phyloP scores from a whole-genome alignment of 805 yeast genomes.

The Spathaspora girioi region DNA sequence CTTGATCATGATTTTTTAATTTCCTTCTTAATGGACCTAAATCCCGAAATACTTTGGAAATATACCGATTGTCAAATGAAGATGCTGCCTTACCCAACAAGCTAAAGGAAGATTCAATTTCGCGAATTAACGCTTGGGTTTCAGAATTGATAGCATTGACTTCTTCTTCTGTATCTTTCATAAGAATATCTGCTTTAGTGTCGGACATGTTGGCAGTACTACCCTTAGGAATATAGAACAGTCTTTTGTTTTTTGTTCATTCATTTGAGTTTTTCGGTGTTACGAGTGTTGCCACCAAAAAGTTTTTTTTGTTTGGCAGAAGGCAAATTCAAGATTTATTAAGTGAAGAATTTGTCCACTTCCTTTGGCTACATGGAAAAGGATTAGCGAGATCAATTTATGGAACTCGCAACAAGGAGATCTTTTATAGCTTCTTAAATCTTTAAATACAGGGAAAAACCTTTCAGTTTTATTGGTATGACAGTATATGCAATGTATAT shows the following conservation, averaged over 20 bases:
- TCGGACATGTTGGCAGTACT: neutral
- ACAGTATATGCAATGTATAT: too few relatives aligned
- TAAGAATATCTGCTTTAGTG: conserved; percentile 4
- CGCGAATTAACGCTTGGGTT: conserved; percentile 20
- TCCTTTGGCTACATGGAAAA: too few relatives aligned
- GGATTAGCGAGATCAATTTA: too few relatives aligned
- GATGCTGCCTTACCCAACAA: conserved; percentile 60
- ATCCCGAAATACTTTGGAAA: conserved; percentile 82
- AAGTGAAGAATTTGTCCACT: too few relatives aligned
- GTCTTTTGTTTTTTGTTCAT: neutral
- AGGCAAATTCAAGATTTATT: too few relatives aligned
- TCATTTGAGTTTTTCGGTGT: neutral
- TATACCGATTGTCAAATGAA: conserved; percentile 80
- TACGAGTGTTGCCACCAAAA: neutral
- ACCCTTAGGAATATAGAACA: neutral
- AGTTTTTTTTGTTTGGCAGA: neutral
- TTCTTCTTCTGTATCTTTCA: conserved; percentile 7
- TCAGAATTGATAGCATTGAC: neutral
- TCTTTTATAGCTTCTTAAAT: too few relatives aligned
- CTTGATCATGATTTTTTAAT: conserved; percentile 41
- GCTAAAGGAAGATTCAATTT: conserved; percentile 41
- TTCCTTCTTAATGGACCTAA: conserved; percentile 70
- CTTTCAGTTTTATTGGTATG: too few relatives aligned
- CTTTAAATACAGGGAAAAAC: too few relatives aligned
- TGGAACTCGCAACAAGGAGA: too few relatives aligned